Evolutionary conservation across 306 rosid species (phyloP), one percentile per base, ranked within the genome.

Genomic region (Rosa chinensis): DNA sequence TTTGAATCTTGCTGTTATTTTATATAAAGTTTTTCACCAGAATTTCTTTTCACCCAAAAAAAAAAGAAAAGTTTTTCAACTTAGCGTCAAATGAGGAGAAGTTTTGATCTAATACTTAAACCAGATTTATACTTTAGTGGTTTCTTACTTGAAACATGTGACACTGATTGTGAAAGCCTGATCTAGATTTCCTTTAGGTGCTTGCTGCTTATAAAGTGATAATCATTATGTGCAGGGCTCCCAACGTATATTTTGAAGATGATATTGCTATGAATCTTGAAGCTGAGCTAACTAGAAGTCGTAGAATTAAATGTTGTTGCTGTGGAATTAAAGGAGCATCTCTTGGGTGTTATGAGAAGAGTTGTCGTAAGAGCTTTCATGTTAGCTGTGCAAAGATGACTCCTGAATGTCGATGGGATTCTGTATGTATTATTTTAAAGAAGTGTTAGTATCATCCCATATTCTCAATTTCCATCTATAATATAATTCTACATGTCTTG

Each of bases 341-440:
- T 55, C 93, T 95, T 25, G 99, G 99, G 48, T 95, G 99, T 81
- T 91, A 77, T 73, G 91, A 91, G 80, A 89, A 88, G 86, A 85
- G 85, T 84, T 95, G 99, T 84, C 98, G 98, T 52, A 89, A 80
- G 86, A 95, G 99, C 86, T 95, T 95, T 78, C 99, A 95, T 70
- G 89, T 95, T 66, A 79, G 93, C 66, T 95, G 99, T 78, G 97
- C 99, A 77, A 92, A 82, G 84, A 84, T 80, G 88, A 92, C 90
- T 79, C 90, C 94, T 17, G 85, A 82, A 72, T 95, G 97, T 82
- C 98, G 95, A 80, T 95, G 99, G 99, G 98, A 95, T 84, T 82
- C 71, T 79, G 99, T 95, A 86, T 28, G 82, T 82, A 72, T 78
- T 23, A 74, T 49, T 61, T 23, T 4, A 74, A 67, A 79, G 28